These are phyloP conservation scores for Cyberlindnera americana DNA, from an alignment of 805 yeast species.

Conservation along the genomic window DNA sequence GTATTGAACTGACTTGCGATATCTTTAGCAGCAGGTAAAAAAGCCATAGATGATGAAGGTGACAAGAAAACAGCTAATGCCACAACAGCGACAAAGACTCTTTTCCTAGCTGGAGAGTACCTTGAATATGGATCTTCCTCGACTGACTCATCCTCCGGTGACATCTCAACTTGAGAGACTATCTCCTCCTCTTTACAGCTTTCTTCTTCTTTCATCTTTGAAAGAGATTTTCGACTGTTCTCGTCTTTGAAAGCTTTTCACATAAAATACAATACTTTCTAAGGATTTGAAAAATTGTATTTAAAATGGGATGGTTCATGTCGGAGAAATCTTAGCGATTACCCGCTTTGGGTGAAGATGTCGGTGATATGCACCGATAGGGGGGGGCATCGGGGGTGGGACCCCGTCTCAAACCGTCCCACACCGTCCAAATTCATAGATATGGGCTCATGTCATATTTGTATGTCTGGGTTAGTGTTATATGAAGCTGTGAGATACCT, in stretches of 20 bases:
- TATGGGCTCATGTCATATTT: no score
- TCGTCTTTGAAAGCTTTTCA: no score
- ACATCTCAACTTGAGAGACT: not conserved
- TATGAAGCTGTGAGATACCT: no score
- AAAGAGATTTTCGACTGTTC: no score
- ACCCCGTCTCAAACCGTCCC: no score
- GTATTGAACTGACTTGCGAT: conserved; percentile 5
- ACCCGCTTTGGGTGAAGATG: not conserved
- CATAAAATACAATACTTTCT: no score
- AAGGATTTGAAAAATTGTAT: no score
- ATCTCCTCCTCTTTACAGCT: not conserved
- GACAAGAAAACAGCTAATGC: conserved; percentile 5
- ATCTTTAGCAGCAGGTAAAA: conserved; percentile 3
- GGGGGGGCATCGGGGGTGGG: no score
- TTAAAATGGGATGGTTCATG: no score
- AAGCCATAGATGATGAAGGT: conserved; percentile 8
- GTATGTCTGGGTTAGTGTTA: no score
- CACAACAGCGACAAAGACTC: conserved; percentile 1
- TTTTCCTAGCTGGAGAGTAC: conserved; percentile 5
- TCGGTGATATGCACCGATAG: conserved; percentile 3
- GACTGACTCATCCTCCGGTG: not conserved
- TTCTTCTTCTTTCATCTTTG: not conserved
- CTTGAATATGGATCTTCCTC: conserved; percentile 3
- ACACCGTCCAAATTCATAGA: no score
- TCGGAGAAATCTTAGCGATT: not conserved